These are phyloP conservation scores for Curvularia sp. DNA, from an alignment of 2,329 filamentous ascomycete genomes.

Conservation along the genomic window DNA sequence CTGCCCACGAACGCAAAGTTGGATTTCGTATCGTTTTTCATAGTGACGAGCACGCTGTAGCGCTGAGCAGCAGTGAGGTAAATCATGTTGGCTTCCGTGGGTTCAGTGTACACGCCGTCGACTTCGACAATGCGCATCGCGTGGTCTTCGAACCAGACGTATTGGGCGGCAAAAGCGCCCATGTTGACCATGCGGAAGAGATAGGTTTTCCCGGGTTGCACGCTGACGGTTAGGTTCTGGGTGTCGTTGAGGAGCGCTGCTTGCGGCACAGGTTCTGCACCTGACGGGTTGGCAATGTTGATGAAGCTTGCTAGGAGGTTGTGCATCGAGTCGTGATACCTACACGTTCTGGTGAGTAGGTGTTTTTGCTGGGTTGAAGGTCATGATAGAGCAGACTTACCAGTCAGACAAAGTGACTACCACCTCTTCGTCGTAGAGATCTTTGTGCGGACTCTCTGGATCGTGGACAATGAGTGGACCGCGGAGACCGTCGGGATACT, in stretches of 20 bases:
- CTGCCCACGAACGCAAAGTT: constrained; percentile 67
- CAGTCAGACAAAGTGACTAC: constrained; percentile 75
- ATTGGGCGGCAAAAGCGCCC: constrained; percentile 73
- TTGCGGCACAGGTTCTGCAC: constrained; percentile 70
- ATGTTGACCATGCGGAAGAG: constrained; percentile 73
- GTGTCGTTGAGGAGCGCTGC: constrained; percentile 70
- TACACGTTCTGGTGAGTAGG: background rate
- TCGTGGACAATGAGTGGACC: constrained; percentile 72
- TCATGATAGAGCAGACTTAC: constrained; percentile 16
- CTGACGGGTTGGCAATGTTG: constrained; percentile 61
- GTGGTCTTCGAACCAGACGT: constrained; percentile 74
- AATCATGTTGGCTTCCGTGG: constrained; percentile 64
- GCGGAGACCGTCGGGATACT: constrained; percentile 73
- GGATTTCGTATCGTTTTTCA: constrained; percentile 61
- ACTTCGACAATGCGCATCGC: constrained; percentile 70
- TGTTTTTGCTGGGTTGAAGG: background rate
- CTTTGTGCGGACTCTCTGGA: constrained; percentile 58
- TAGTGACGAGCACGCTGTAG: constrained; percentile 70
- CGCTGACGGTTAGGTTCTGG: constrained; percentile 53
- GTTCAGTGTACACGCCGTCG: constrained; percentile 71
- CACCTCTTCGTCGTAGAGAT: constrained; percentile 66
- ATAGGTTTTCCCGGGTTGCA: constrained; percentile 64
- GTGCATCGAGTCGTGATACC: constrained; percentile 66
- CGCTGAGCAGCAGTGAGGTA: constrained; percentile 74
- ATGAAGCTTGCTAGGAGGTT: constrained; percentile 55